Percentiles rank a stretch among this genome's conserved stretches.
Conservation (phyloP, 768 basidiomycete species). For the Serendipita sp. region DNA sequence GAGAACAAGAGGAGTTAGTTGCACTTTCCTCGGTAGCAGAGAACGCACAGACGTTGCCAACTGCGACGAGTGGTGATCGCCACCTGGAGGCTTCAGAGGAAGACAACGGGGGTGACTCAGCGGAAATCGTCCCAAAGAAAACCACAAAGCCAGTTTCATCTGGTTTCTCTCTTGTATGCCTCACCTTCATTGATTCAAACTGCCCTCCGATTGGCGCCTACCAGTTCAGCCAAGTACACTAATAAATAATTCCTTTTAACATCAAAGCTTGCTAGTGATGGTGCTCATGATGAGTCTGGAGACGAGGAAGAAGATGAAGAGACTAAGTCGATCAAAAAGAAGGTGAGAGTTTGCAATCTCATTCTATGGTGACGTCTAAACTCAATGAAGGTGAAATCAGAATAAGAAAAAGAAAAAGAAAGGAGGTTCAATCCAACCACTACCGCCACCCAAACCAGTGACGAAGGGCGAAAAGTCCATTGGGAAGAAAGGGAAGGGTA, state of each 20-base stretch:
- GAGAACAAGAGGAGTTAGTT: conserved; percentile 68
- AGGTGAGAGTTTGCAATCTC: not conserved
- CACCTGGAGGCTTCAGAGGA: too few species aligned
- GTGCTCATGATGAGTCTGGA: conserved; percentile 3
- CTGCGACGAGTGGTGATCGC: not conserved
- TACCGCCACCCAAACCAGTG: not conserved
- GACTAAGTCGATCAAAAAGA: conserved; percentile 12
- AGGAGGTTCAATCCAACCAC: not conserved
- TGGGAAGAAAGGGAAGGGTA: conserved; percentile 44
- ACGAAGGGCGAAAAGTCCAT: not conserved
- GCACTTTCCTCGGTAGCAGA: conserved; percentile 20
- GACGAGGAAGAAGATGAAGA: conserved; percentile 12
- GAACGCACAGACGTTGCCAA: not conserved
- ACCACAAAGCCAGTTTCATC: not conserved
- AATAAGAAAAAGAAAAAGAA: conserved; percentile 21
- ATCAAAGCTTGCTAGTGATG: not conserved
- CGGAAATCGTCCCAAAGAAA: not conserved
- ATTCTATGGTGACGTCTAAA: not conserved
- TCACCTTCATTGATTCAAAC: not conserved
- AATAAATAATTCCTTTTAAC: not conserved
- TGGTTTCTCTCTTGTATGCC: not conserved
- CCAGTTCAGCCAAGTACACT: too few species aligned
- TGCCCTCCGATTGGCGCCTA: too few species aligned
- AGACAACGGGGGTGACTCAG: too few species aligned
- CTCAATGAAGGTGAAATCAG: conserved; percentile 15